Evolutionary conservation across 169 alveolate species (phyloP).

Genomic region (Plasmodium vivax): DNA sequence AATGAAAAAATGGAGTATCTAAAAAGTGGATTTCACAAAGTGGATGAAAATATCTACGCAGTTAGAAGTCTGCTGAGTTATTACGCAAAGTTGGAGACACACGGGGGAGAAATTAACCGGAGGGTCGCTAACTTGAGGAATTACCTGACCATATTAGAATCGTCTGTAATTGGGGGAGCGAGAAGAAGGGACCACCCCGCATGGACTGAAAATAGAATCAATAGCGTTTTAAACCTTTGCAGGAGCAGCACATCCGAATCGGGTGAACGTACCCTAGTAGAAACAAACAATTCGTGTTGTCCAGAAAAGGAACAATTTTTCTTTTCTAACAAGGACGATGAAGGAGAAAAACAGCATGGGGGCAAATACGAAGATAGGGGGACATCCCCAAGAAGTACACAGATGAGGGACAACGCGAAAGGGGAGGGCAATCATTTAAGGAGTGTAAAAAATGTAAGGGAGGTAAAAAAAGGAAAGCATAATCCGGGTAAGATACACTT

Average conservation of each 20-base stretch:
- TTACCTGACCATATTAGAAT: neutral
- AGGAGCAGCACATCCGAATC: neutral
- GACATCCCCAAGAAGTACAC: neutral
- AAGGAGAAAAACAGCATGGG: neutral
- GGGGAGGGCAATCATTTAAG: neutral
- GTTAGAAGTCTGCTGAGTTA: slow-evolving; percentile 14
- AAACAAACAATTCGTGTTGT: neutral
- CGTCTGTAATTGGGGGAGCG: slow-evolving; percentile 5
- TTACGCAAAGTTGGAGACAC: neutral
- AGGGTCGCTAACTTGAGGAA: neutral
- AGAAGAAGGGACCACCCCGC: neutral
- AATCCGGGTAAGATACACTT: neutral
- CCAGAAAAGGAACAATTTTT: neutral
- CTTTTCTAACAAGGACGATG: neutral
- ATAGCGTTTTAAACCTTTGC: slow-evolving; percentile 11
- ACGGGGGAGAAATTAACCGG: neutral
- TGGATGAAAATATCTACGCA: slow-evolving; percentile 25
- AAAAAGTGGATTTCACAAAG: slow-evolving; percentile 32
- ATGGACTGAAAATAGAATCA: slow-evolving; percentile 23
- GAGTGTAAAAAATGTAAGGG: neutral
- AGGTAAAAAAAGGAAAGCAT: neutral
- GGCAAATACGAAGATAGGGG: neutral
- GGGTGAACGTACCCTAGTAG: neutral
- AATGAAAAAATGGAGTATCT: neutral
- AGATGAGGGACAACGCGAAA: neutral